Percentiles rank a stretch among this genome's conserved stretches.
Evolutionary conservation across 2,329 filamentous ascomycete genomes (phyloP).

Genomic region (Phialophora verrucosa): DNA sequence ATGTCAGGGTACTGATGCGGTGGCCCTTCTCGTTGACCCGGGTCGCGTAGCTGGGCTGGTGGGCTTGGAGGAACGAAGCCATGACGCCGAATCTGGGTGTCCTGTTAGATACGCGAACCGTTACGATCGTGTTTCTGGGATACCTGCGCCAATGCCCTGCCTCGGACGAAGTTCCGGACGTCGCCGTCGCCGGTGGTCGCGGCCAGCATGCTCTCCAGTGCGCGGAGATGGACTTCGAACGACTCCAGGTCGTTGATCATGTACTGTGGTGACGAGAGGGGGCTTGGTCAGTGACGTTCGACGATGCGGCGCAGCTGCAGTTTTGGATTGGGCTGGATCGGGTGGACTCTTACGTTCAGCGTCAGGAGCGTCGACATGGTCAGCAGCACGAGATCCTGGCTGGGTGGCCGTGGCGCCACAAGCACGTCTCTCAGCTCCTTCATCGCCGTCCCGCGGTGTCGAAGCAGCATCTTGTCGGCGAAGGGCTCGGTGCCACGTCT

Average conservation of each 20-base stretch:
- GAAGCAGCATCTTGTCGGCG: conserved; percentile 28
- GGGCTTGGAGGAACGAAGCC: conserved; percentile 26
- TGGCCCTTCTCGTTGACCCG: conserved; percentile 30
- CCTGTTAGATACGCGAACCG: not conserved
- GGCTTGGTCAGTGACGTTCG: not conserved
- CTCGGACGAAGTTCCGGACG: conserved; percentile 25
- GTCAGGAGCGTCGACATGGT: conserved; percentile 31
- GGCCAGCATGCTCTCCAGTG: conserved; percentile 24
- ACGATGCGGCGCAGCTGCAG: not conserved
- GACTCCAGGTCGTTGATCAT: conserved; percentile 31
- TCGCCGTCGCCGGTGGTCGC: conserved; percentile 10
- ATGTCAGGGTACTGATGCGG: conserved; percentile 29
- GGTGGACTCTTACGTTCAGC: conserved; percentile 24
- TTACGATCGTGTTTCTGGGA: not conserved
- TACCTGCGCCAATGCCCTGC: conserved; percentile 27
- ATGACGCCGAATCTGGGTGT: conserved; percentile 25
- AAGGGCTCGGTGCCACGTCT: conserved; percentile 25
- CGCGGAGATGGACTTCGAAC: conserved; percentile 28
- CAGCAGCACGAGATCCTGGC: conserved; percentile 22
- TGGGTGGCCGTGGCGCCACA: not conserved
- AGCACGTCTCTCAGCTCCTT: conserved; percentile 20
- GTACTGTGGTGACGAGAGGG: conserved; percentile 15
- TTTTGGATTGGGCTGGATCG: not conserved
- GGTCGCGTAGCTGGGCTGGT: conserved; percentile 30
- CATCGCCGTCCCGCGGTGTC: conserved; percentile 20